Base-by-base conservation (phyloP, 345 rosid species). In the Dimocarpus longan region DNA sequence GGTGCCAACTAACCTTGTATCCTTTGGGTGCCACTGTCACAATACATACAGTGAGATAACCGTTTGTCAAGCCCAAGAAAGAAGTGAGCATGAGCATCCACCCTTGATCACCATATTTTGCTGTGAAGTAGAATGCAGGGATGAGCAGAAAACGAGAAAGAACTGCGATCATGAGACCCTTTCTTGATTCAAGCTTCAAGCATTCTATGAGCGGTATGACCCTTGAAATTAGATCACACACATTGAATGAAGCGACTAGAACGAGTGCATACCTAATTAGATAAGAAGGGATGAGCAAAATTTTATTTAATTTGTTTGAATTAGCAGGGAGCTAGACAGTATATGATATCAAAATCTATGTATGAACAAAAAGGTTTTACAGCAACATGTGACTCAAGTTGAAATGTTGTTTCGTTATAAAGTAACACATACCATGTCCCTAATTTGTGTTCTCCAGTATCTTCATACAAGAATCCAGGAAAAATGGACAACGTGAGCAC, bases 1-100 rank as follows among this genome's bases (percentile, higher is more conserved):
- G 56, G 0, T 50, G 19, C 44, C 5, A 44, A 80, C 92, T 65
- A 69, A 96, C 99, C 93, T 88, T 92, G 89, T 92, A 92, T 2
- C 92, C 98, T 86, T 83, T 93, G 7, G 99, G 98, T 65, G 98
- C 98, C 3, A 76, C 79, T 26, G 95, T 93, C 12, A 95, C 80
- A 54, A 95, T 90, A 73, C 97, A 94, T 26, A 96, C 97, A 3
- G 97, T 94, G 62, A 96, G 91, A 79, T 92, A 84, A 40, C 98
- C 98, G 54, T 89, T 93, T 5, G 95, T 88, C 43, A 93, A 60
- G 60, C 98, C 98, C 75, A 95, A 73, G 77, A 93, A 78, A 10
- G 94, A 90, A 39, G 81, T 74, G 1, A 94, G 92, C 78, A 89
- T 68, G 78, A 96, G 91, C 99, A 91, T 96, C 92, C 93, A 96